A percentile compares a stretch with the other conserved stretches of the same genome.
Conservation (phyloP, 768 basidiomycete genomes). For the Boletus subcaerulescens region DNA sequence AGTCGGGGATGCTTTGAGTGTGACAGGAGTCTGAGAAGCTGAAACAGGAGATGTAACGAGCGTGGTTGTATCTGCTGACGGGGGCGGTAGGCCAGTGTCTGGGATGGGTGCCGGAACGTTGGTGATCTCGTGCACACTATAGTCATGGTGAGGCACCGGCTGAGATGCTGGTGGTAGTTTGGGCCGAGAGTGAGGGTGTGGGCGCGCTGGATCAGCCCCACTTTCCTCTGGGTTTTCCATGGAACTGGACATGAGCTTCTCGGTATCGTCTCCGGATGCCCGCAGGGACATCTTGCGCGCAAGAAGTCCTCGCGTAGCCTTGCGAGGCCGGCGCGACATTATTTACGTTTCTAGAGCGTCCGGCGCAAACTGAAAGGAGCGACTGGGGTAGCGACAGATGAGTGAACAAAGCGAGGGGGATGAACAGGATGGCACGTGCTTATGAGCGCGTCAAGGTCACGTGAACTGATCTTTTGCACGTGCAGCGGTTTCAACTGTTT, state of each 20-base stretch:
- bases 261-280: constrained; percentile 21
- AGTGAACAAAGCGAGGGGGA: constrained; percentile 2
- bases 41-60: constrained; percentile 3
- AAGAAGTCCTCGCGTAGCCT: not conserved
- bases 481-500: not conserved
- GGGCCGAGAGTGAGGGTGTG: constrained; percentile 3
- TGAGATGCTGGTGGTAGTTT: constrained; percentile 14
- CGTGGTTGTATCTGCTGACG: constrained; percentile 12
- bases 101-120: constrained; percentile 29
- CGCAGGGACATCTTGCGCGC: constrained; percentile 11
- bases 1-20: constrained; percentile 14
- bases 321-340: constrained; percentile 21
- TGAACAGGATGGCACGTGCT: constrained; percentile 22
- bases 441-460: constrained; percentile 25
- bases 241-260: constrained; percentile 14
- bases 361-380: constrained; percentile 26
- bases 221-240: not conserved
- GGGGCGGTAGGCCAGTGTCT: constrained; percentile 32
- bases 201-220: not conserved
- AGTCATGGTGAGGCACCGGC: constrained; percentile 19
- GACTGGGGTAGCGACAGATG: constrained; percentile 15
- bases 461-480: constrained; percentile 29
- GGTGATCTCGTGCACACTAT: constrained; percentile 27
- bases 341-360: constrained; percentile 17
- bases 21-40: constrained; percentile 24